Conservation (phyloP, 495 filamentous ascomycete species). For the Penicillium silybi region DNA sequence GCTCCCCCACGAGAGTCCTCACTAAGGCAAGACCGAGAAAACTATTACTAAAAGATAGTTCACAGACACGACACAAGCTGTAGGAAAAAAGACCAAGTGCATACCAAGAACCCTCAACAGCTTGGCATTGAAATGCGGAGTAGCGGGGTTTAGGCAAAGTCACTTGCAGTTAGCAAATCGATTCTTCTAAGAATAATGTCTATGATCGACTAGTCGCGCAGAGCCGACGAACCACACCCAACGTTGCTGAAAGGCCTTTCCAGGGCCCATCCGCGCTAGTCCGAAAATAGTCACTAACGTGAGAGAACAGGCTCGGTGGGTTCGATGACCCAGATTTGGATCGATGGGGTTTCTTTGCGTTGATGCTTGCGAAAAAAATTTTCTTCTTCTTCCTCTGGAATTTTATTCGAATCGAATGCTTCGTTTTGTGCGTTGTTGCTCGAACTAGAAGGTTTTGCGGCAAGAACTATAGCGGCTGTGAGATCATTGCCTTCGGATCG, state of each 20-base stretch:
- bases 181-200: conserved; percentile 11
- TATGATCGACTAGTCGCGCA: conserved; percentile 3
- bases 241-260: not conserved
- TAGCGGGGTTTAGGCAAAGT: conserved; percentile 7
- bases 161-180: conserved; percentile 16
- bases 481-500: not conserved
- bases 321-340: not conserved
- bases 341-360: not conserved
- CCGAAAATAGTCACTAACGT: conserved; percentile 22
- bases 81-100: not conserved
- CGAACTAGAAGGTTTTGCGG: not conserved
- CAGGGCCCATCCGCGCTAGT: conserved; percentile 15
- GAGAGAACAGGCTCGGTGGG: conserved; percentile 18
- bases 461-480: not conserved
- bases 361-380: conserved; percentile 1
- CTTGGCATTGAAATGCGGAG: conserved; percentile 1
- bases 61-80: not conserved
- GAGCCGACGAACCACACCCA: conserved; percentile 4
- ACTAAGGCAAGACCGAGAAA: not conserved
- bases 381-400: not conserved
- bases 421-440: not conserved
- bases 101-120: not conserved
- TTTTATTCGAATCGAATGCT: not conserved
- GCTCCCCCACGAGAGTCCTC: not conserved
- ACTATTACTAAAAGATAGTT: not conserved